These are phyloP conservation scores for Pleurotus pulmonarius DNA, from an alignment of 768 basidiomycete species.

Conservation along the genomic window DNA sequence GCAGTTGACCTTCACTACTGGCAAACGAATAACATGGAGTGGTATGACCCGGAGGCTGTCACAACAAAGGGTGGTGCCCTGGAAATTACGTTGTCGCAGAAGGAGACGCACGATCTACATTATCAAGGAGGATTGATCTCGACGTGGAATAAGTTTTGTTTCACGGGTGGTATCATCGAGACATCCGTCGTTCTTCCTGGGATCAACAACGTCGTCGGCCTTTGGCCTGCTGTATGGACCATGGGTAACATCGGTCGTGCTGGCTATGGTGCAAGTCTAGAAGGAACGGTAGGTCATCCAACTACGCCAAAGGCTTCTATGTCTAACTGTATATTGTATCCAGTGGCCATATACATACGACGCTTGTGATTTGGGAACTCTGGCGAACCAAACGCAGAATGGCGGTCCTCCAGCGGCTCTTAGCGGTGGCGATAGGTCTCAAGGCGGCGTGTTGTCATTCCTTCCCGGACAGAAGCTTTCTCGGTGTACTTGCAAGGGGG, in stretches of 20 bases:
- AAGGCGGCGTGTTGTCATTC: slow-evolving; percentile 62
- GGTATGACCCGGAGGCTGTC: slow-evolving; percentile 82
- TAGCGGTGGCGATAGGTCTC: slow-evolving; percentile 52
- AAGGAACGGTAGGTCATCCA: slow-evolving; percentile 56
- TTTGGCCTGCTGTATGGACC: slow-evolving; percentile 82
- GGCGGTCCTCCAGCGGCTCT: slow-evolving; percentile 60
- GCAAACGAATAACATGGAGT: slow-evolving; percentile 80
- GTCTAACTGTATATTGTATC: neutral
- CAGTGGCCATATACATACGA: slow-evolving; percentile 86
- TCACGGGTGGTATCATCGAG: slow-evolving; percentile 83
- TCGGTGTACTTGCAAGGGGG: slow-evolving; percentile 82
- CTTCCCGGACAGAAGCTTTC: slow-evolving; percentile 87
- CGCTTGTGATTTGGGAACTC: slow-evolving; percentile 90
- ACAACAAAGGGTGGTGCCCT: slow-evolving; percentile 73
- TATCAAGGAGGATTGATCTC: slow-evolving; percentile 71
- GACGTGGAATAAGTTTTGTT: slow-evolving; percentile 91
- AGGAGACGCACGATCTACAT: slow-evolving; percentile 63
- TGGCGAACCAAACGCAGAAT: slow-evolving; percentile 75
- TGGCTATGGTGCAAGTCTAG: slow-evolving; percentile 83
- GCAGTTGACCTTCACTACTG: slow-evolving; percentile 81
- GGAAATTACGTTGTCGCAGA: slow-evolving; percentile 68
- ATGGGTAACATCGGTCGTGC: slow-evolving; percentile 85
- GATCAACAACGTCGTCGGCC: slow-evolving; percentile 52
- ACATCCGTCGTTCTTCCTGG: slow-evolving; percentile 70
- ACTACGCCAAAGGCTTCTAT: no score